Percentiles rank a stretch among this genome's conserved stretches.
Evolutionary conservation across 2,329 filamentous ascomycete genomes (phyloP).

Genomic region (Hymenoscyphus linearis): DNA sequence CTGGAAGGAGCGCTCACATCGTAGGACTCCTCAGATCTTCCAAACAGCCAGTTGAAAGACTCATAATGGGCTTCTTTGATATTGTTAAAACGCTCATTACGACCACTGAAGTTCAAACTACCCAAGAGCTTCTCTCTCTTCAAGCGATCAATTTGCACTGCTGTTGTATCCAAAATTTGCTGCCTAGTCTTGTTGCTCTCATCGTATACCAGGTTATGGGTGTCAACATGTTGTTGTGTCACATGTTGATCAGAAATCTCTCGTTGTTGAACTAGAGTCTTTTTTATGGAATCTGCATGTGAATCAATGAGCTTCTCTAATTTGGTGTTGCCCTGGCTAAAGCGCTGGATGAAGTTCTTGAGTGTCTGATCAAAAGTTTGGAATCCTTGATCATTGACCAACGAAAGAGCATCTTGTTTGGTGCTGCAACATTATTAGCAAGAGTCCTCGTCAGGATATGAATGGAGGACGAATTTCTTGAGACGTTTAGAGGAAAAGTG

Average conservation of each 20-base stretch:
- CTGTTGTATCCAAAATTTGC: background rate
- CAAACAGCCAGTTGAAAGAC: background rate
- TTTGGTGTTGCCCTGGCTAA: background rate
- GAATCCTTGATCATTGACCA: background rate
- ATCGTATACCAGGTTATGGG: background rate
- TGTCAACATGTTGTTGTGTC: background rate
- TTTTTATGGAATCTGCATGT: background rate
- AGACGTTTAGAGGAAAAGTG: background rate
- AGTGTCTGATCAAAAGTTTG: background rate
- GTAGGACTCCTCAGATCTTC: background rate
- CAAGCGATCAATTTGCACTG: background rate
- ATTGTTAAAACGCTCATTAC: background rate
- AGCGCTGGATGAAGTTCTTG: background rate
- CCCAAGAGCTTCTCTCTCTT: background rate
- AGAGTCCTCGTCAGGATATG: background rate
- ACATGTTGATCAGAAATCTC: background rate
- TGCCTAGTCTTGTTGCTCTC: background rate
- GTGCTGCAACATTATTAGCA: background rate
- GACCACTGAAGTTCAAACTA: background rate
- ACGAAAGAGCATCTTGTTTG: background rate
- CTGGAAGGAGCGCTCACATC: background rate
- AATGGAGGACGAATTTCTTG: background rate
- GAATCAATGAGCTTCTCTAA: background rate
- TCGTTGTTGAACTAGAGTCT: background rate
- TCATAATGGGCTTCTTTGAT: background rate